A percentile compares a stretch with the other conserved stretches of the same genome.
Conservation (phyloP, 257 asterid species). For the Solanum dulcamara region DNA sequence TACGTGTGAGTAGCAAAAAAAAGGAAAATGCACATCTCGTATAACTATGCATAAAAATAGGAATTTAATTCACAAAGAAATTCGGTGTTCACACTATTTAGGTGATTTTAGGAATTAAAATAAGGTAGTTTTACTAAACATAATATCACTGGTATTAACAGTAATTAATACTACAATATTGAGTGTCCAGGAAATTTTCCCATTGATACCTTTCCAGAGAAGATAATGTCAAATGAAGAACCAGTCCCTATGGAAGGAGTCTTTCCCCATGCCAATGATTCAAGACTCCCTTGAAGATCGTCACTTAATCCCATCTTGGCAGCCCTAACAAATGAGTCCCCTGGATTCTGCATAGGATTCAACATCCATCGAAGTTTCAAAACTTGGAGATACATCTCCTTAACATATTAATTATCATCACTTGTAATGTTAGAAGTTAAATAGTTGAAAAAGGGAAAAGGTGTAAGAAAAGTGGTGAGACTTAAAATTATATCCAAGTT, state of each 20-base stretch:
- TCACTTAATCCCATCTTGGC: slow-evolving; percentile 61
- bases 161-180: too few species aligned
- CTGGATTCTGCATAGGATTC: slow-evolving; percentile 52
- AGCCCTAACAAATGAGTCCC: slow-evolving; percentile 54
- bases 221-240: slow-evolving; percentile 49
- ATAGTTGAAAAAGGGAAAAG: slow-evolving; percentile 2
- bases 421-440: not conserved
- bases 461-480: not conserved
- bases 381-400: not conserved
- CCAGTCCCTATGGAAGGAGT: slow-evolving; percentile 80
- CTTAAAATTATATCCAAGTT: not conserved
- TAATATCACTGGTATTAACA: too few species aligned
- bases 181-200: too few species aligned
- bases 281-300: slow-evolving; percentile 64
- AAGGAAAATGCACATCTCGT: too few species aligned
- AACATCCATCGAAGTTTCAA: slow-evolving; percentile 2
- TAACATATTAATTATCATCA: not conserved
- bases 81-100: too few species aligned
- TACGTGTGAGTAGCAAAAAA: too few species aligned
- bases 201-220: slow-evolving; percentile 56
- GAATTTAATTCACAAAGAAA: too few species aligned
- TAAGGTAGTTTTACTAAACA: too few species aligned
- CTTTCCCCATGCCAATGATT: slow-evolving; percentile 85
- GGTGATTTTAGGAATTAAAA: too few species aligned
- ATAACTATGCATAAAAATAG: too few species aligned